A percentile compares a stretch with the other conserved stretches of the same genome.
Evolutionary conservation across 768 basidiomycete genomes (phyloP).

Genomic region (Leccinum arenicola): DNA sequence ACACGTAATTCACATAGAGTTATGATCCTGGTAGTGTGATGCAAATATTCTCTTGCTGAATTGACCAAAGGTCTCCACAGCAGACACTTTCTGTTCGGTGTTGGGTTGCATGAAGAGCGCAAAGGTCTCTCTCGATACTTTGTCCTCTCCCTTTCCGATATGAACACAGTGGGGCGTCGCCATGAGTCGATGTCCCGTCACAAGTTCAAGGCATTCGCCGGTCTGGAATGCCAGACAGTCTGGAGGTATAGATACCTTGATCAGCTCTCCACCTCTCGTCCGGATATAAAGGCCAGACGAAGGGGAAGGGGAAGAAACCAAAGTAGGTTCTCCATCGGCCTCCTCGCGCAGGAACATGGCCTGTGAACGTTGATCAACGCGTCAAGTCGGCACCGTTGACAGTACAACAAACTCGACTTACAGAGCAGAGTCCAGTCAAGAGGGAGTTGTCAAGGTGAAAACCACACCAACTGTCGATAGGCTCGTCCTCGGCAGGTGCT

Average conservation of each 20-base stretch:
- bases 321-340: constrained; percentile 37
- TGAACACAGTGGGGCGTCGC: constrained; percentile 96
- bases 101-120: constrained; percentile 90
- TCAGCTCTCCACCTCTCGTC: constrained; percentile 73
- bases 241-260: constrained; percentile 81
- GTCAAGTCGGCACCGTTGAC: constrained; percentile 1
- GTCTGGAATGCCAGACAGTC: constrained; percentile 95
- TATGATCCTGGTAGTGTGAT: constrained; percentile 41
- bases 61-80: constrained; percentile 77
- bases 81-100: constrained; percentile 68
- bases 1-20: constrained; percentile 19
- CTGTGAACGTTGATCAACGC: constrained; percentile 33
- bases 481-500: constrained; percentile 49
- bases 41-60: constrained; percentile 83
- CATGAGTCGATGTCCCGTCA: constrained; percentile 74
- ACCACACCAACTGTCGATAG: constrained; percentile 90
- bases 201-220: constrained; percentile 90
- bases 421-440: constrained; percentile 90
- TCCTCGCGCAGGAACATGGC: constrained; percentile 78
- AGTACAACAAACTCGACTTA: constrained; percentile 32
- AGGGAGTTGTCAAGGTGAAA: constrained; percentile 92
- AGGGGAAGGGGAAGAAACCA: constrained; percentile 67
- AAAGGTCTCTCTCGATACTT: constrained; percentile 82
- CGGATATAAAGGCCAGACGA: constrained; percentile 89
- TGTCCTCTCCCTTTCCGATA: constrained; percentile 54